phyloP scores from a whole-genome alignment of 768 basidiomycete genomes.

The Mycena chlorophos region DNA sequence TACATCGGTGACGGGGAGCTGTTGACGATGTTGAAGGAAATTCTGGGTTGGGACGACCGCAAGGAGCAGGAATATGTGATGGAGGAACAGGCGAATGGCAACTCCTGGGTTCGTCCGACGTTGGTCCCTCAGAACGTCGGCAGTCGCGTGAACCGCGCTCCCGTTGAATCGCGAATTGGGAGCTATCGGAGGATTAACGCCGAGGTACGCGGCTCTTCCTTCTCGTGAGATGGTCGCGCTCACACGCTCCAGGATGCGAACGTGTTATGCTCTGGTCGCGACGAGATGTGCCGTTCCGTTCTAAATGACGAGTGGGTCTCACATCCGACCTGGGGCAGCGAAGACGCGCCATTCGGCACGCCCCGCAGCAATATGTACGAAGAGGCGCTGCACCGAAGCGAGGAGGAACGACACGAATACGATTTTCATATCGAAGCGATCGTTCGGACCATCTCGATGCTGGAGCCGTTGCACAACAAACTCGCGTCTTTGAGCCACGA shows the following conservation, averaged over 20 bases:
- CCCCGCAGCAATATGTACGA: slow-evolving; percentile 96
- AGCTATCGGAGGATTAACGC: slow-evolving; percentile 87
- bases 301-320: slow-evolving; percentile 99
- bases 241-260: slow-evolving; percentile 66
- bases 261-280: slow-evolving; percentile 90
- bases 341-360: slow-evolving; percentile 87
- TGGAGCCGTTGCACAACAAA: slow-evolving; percentile 90
- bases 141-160: slow-evolving; percentile 57
- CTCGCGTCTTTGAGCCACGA: slow-evolving; percentile 76
- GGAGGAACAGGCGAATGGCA: slow-evolving; percentile 46
- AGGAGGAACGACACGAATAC: slow-evolving; percentile 98
- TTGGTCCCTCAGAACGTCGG: slow-evolving; percentile 39
- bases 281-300: slow-evolving; percentile 94
- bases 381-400: slow-evolving; percentile 92
- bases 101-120: slow-evolving; percentile 53
- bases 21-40: slow-evolving; percentile 77
- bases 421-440: slow-evolving; percentile 98
- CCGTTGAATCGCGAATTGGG: slow-evolving; percentile 73
- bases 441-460: slow-evolving; percentile 81
- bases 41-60: slow-evolving; percentile 84
- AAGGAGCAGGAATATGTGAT: slow-evolving; percentile 58
- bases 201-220: slow-evolving; percentile 52
- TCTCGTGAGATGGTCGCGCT: neutral
- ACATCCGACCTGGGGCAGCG: slow-evolving; percentile 92
- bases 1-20: slow-evolving; percentile 80